Percentiles rank a stretch among this genome's conserved stretches.
phyloP scores from a whole-genome alignment of 2,329 filamentous ascomycete species.

The Alternaria angustiovoidea region DNA sequence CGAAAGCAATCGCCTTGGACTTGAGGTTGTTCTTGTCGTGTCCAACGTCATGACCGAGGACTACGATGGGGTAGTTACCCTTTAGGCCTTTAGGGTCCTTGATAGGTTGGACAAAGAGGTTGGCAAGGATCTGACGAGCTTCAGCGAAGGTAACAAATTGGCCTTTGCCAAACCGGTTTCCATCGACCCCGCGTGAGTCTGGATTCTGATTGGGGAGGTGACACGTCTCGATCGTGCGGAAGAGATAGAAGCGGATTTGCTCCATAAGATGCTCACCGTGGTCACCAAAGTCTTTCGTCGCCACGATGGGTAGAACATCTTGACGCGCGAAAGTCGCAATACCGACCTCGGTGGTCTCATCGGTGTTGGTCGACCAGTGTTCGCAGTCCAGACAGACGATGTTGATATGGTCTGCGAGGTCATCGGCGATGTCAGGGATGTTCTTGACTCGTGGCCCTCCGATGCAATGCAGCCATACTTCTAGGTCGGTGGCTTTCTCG shows the following conservation, averaged over 20 bases:
- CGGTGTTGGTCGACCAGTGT: slow-evolving; percentile 30
- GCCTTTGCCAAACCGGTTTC: slow-evolving; percentile 33
- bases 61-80: slow-evolving; percentile 27
- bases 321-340: slow-evolving; percentile 18
- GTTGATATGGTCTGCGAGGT: slow-evolving; percentile 22
- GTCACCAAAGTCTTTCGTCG: slow-evolving; percentile 10
- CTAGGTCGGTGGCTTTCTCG: slow-evolving; percentile 7
- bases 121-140: slow-evolving; percentile 16
- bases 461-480: slow-evolving; percentile 13
- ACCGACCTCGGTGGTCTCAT: slow-evolving; percentile 35
- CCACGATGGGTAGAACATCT: slow-evolving; percentile 1
- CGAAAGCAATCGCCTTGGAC: slow-evolving; percentile 22
- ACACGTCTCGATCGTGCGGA: slow-evolving; percentile 29
- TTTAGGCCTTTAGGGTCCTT: slow-evolving; percentile 5
- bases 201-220: slow-evolving; percentile 22
- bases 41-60: slow-evolving; percentile 33
- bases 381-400: slow-evolving; percentile 36
- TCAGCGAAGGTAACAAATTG: slow-evolving; percentile 28
- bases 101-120: slow-evolving; percentile 25
- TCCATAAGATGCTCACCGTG: slow-evolving; percentile 30
- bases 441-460: not conserved
- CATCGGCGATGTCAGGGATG: slow-evolving; percentile 10
- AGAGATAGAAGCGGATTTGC: slow-evolving; percentile 29
- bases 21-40: slow-evolving; percentile 32
- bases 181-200: slow-evolving; percentile 17